phyloP scores from a whole-genome alignment of 2,329 filamentous ascomycete species.

The Alternaria sp. region DNA sequence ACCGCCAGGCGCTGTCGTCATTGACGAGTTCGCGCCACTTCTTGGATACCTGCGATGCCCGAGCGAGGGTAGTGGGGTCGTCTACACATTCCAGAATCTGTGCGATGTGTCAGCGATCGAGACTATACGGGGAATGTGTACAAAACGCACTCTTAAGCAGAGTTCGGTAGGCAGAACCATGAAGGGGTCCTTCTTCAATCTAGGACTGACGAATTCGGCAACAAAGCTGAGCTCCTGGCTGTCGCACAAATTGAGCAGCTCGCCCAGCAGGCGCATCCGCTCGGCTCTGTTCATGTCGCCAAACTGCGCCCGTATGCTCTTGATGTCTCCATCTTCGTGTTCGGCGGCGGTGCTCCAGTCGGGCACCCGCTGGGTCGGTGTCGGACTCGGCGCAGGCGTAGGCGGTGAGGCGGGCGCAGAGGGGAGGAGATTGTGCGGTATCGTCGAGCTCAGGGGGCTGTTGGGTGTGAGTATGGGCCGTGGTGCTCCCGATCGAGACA shows the following conservation, averaged over 20 bases:
- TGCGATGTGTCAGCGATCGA: conserved; percentile 20
- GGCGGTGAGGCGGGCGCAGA: conserved; percentile 70
- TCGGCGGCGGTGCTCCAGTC: conserved; percentile 81
- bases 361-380: conserved; percentile 65
- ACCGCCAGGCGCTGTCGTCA: conserved; percentile 98
- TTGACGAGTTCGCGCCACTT: conserved; percentile 92
- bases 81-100: conserved; percentile 96
- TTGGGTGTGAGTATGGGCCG: conserved; percentile 58
- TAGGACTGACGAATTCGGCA: conserved; percentile 90
- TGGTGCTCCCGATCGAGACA: conserved; percentile 51
- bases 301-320: conserved; percentile 81
- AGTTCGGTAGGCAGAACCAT: conserved; percentile 90
- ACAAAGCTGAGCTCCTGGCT: conserved; percentile 96
- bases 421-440: conserved; percentile 66
- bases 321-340: conserved; percentile 81
- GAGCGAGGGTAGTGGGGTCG: conserved; percentile 89
- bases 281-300: conserved; percentile 76
- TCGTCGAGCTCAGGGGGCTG: conserved; percentile 56
- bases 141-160: conserved; percentile 75
- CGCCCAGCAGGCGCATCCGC: conserved; percentile 80
- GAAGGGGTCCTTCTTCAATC: conserved; percentile 96
- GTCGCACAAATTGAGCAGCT: conserved; percentile 91
- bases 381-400: conserved; percentile 71
- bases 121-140: neutral
- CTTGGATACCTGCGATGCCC: conserved; percentile 94